Conservation (phyloP, 2,329 filamentous ascomycete species). For the Penicillium sp. region DNA sequence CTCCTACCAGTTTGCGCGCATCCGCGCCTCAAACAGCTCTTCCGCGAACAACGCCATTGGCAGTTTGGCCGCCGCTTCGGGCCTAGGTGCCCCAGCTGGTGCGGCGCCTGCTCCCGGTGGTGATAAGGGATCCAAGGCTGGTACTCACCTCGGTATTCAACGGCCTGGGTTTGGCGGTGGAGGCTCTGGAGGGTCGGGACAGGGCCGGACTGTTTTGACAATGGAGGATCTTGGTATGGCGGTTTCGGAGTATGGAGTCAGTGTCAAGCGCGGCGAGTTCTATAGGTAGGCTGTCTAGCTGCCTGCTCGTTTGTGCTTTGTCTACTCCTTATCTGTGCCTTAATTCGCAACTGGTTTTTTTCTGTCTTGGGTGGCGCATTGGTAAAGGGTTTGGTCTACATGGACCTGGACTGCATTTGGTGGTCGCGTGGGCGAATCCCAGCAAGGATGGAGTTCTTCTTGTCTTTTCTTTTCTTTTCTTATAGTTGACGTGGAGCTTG, state of each 20-base stretch:
- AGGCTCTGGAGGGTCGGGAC: conserved; percentile 76
- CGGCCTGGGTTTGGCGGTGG: conserved; percentile 82
- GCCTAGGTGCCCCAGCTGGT: conserved; percentile 58
- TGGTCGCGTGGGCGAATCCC: conserved; percentile 2
- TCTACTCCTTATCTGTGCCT: background rate
- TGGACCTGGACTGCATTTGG: conserved; percentile 12
- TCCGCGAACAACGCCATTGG: conserved; percentile 91
- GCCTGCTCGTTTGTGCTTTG: background rate
- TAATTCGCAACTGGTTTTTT: background rate
- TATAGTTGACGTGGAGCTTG: background rate
- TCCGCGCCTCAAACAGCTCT: conserved; percentile 84
- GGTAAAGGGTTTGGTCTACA: conserved; percentile 3
- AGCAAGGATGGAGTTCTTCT: conserved; percentile 19
- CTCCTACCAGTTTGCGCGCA: conserved; percentile 95
- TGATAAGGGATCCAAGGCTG: conserved; percentile 48
- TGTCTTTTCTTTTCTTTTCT: conserved; percentile 1
- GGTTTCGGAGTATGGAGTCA: conserved; percentile 95
- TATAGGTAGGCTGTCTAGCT: conserved; percentile 52
- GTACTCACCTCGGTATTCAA: conserved; percentile 69
- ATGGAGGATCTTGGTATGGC: conserved; percentile 99
- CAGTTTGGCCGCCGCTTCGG: conserved; percentile 70
- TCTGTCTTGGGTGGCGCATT: background rate
- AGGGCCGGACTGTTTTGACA: conserved; percentile 90
- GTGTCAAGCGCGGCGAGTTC: conserved; percentile 96
- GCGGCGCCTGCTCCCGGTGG: conserved; percentile 48